Percentiles rank a stretch among this genome's conserved stretches.
These are phyloP conservation scores for Leucosporidium scottii DNA, from an alignment of 768 basidiomycete genomes.

Conservation along the genomic window DNA sequence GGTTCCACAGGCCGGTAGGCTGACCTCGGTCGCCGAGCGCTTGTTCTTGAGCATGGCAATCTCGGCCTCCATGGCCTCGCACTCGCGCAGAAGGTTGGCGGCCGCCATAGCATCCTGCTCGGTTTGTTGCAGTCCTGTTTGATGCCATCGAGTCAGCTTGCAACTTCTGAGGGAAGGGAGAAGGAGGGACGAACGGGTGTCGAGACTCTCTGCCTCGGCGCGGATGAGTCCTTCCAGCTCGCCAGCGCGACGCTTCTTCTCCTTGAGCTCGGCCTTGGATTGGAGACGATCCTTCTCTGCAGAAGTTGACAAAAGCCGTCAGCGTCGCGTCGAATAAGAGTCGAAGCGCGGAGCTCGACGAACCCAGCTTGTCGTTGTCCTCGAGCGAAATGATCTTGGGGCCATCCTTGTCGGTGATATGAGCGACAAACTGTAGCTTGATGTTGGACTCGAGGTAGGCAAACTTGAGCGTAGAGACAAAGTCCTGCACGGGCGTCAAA, in stretches of 20 bases:
- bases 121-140: conserved; percentile 6
- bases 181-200: conserved; percentile 9
- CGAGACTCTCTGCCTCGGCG: conserved; percentile 19
- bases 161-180: too few species aligned
- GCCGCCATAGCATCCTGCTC: conserved; percentile 10
- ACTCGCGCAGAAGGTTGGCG: conserved; percentile 9
- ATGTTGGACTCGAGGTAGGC: conserved; percentile 33
- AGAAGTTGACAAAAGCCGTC: background rate
- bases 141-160: background rate
- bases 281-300: background rate
- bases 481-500: conserved; percentile 16
- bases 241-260: conserved; percentile 5
- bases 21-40: conserved; percentile 22
- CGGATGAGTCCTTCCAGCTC: conserved; percentile 26
- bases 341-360: background rate
- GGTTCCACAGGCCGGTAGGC: background rate
- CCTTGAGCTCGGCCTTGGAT: conserved; percentile 14
- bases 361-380: conserved; percentile 15
- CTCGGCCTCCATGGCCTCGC: conserved; percentile 32
- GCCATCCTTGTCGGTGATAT: conserved; percentile 11
- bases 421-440: conserved; percentile 21
- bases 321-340: background rate
- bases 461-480: conserved; percentile 31
- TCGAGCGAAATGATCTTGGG: conserved; percentile 1
- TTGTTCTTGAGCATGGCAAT: conserved; percentile 35